These are phyloP conservation scores for Lumnitzera racemosa DNA, from an alignment of 345 rosid genomes.

Conservation along the genomic window DNA sequence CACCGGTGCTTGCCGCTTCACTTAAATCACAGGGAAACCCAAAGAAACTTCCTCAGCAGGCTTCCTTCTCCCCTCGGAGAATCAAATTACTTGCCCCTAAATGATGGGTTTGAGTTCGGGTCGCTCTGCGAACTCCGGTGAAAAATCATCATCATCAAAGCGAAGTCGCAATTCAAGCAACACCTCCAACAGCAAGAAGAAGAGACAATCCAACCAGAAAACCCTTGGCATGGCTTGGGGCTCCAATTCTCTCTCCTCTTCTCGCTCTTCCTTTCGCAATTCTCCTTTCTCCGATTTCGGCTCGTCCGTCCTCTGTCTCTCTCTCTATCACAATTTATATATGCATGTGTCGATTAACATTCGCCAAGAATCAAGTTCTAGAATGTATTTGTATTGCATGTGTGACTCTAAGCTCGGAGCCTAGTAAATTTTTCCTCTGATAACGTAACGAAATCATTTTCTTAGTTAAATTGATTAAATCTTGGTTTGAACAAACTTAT, in stretches of 20 bases:
- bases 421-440: no score
- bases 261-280: slow-evolving; percentile 61
- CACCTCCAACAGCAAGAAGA: slow-evolving; percentile 27
- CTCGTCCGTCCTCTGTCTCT: slow-evolving; percentile 32
- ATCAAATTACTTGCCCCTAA: neutral
- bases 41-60: slow-evolving; percentile 23
- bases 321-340: neutral
- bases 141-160: slow-evolving; percentile 27
- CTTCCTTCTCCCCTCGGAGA: neutral
- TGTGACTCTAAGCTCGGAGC: no score
- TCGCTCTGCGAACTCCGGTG: slow-evolving; percentile 34
- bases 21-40: no score
- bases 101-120: slow-evolving; percentile 42
- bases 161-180: slow-evolving; percentile 34
- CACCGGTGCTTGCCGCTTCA: no score
- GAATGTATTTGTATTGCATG: no score
- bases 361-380: no score
- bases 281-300: slow-evolving; percentile 80
- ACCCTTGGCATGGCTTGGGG: slow-evolving; percentile 97
- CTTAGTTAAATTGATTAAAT: no score
- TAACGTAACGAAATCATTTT: no score
- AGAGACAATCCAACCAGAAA: slow-evolving; percentile 53
- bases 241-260: slow-evolving; percentile 57
- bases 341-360: neutral
- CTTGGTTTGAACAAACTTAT: no score